A percentile compares a stretch with the other conserved stretches of the same genome.
Conservation (phyloP, 2,329 filamentous ascomycete genomes). For the Stromatinia cepivora region DNA sequence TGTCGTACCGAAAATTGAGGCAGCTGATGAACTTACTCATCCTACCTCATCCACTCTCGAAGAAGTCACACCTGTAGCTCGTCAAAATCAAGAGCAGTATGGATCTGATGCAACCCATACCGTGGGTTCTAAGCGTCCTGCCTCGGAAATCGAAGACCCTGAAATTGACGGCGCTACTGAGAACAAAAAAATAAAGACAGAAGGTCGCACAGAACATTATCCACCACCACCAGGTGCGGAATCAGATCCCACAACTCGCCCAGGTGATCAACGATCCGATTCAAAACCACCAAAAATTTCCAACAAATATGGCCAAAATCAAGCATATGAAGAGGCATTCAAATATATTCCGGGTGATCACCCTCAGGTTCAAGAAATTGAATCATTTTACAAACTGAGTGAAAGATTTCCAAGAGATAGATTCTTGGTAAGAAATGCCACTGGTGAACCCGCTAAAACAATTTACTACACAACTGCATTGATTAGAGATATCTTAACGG, state of each 20-base stretch:
- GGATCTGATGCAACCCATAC: slow-evolving; percentile 30
- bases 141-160: slow-evolving; percentile 40
- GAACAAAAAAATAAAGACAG: slow-evolving; percentile 50
- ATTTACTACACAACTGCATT: slow-evolving; percentile 94
- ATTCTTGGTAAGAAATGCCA: slow-evolving; percentile 94
- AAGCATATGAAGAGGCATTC: slow-evolving; percentile 81
- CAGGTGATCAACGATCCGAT: slow-evolving; percentile 33
- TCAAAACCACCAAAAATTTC: slow-evolving; percentile 23
- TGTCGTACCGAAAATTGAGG: slow-evolving; percentile 39
- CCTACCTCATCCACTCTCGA: slow-evolving; percentile 33
- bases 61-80: slow-evolving; percentile 36
- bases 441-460: slow-evolving; percentile 84
- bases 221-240: slow-evolving; percentile 41
- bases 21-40: slow-evolving; percentile 36
- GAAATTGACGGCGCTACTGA: slow-evolving; percentile 28
- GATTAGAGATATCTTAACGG: slow-evolving; percentile 77
- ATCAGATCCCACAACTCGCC: slow-evolving; percentile 36
- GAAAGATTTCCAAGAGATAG: slow-evolving; percentile 82
- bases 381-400: slow-evolving; percentile 81
- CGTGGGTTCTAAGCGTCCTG: slow-evolving; percentile 41
- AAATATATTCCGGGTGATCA: slow-evolving; percentile 80
- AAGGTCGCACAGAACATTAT: slow-evolving; percentile 40
- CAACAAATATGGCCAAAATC: slow-evolving; percentile 39
- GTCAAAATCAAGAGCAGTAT: slow-evolving; percentile 40
- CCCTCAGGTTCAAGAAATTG: slow-evolving; percentile 73